phyloP scores from a whole-genome alignment of 768 basidiomycete genomes.

The Lactarius akahatsu region DNA sequence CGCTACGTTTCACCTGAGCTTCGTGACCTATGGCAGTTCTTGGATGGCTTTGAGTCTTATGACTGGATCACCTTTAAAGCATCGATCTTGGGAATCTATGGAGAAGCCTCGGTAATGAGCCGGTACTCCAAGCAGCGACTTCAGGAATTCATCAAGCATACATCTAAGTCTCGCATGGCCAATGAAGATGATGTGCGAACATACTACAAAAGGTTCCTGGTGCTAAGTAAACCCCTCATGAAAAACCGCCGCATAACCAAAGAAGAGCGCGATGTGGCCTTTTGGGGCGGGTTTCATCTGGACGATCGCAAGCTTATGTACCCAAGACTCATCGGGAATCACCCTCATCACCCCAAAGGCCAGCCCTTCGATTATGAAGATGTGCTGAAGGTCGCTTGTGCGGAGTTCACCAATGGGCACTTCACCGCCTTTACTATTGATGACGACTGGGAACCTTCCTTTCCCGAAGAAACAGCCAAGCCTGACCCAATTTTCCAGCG shows the following conservation, averaged over 20 bases:
- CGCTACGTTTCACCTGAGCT: not conserved
- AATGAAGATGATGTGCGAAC: not conserved
- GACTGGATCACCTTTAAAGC: not conserved
- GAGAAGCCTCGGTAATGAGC: not conserved
- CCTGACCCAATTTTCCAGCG: no score
- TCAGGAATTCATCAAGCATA: not conserved
- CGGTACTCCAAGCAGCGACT: not conserved
- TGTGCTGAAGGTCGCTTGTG: not conserved
- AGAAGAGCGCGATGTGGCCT: not conserved
- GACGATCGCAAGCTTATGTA: not conserved
- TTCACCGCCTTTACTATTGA: not conserved
- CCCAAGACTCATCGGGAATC: no score
- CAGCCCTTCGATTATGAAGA: not conserved
- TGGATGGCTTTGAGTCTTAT: not conserved
- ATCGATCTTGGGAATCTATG: not conserved
- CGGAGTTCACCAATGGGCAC: not conserved
- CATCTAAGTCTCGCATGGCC: not conserved
- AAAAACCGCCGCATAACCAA: not conserved
- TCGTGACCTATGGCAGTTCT: not conserved
- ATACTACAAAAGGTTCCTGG: not conserved
- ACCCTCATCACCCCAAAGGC: not conserved
- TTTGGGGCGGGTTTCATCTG: not conserved
- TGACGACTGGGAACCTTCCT: not conserved
- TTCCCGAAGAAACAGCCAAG: rapidly evolving
- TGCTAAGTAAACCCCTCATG: not conserved